phyloP scores from a whole-genome alignment of 2,329 filamentous ascomycete species.

The Epichloe scottii region DNA sequence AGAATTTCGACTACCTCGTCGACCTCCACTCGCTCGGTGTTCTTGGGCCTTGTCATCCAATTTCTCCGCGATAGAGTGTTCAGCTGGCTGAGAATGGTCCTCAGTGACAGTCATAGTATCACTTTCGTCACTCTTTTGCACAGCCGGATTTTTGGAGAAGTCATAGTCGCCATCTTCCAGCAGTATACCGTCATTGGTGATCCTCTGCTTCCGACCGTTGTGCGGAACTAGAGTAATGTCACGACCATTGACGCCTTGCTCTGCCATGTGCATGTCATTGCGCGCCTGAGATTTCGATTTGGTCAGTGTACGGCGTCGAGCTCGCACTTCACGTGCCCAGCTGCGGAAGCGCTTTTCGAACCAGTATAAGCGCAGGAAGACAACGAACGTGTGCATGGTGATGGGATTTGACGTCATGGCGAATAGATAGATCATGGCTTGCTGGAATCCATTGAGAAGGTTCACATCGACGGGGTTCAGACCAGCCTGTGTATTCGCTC shows the following conservation, averaged over 20 bases:
- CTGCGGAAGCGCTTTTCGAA: conserved; percentile 93
- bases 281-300: conserved; percentile 43
- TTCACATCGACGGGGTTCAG: conserved; percentile 71
- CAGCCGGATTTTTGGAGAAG: conserved; percentile 10
- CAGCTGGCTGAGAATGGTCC: conserved; percentile 6
- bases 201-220: conserved; percentile 38
- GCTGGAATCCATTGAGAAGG: conserved; percentile 55
- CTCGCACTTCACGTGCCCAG: conserved; percentile 61
- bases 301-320: conserved; percentile 50
- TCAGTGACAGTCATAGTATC: conserved; percentile 20
- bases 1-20: conserved; percentile 1
- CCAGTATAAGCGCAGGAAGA: conserved; percentile 91
- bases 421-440: conserved; percentile 59
- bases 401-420: conserved; percentile 71
- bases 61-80: conserved; percentile 3
- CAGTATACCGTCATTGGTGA: conserved; percentile 50
- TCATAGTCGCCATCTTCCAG: conserved; percentile 28
- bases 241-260: conserved; percentile 52
- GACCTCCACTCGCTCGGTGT: neutral
- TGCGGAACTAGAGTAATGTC: conserved; percentile 54
- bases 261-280: conserved; percentile 34
- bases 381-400: conserved; percentile 71
- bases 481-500: conserved; percentile 82
- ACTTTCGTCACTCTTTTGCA: conserved; percentile 24
- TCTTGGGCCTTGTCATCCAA: neutral